Conservation (phyloP, 192 early-diverging fungal genomes). For the Mortierella alpina region DNA sequence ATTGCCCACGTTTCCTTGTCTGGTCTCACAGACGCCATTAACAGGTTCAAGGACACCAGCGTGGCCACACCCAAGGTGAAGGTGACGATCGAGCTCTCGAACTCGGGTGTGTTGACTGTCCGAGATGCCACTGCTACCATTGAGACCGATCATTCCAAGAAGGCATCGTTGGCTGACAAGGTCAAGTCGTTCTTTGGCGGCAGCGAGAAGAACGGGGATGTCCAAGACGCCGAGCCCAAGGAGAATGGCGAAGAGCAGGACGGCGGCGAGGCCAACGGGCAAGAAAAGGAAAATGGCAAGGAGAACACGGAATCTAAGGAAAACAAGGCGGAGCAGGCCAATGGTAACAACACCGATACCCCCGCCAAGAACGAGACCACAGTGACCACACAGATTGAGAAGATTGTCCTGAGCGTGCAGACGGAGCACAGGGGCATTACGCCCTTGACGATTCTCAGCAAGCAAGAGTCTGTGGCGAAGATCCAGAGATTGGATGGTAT, state of each 20-base stretch:
- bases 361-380: constrained; percentile 48
- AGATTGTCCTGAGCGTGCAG: constrained; percentile 69
- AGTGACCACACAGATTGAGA: constrained; percentile 56
- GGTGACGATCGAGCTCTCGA: constrained; percentile 81
- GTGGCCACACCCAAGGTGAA: constrained; percentile 84
- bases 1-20: constrained; percentile 73
- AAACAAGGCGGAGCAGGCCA: constrained; percentile 35
- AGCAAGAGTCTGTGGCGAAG: constrained; percentile 53
- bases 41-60: constrained; percentile 69
- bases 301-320: constrained; percentile 9
- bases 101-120: constrained; percentile 79
- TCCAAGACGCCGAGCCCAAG: constrained; percentile 48
- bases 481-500: constrained; percentile 59
- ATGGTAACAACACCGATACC: constrained; percentile 23
- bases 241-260: constrained; percentile 47
- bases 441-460: constrained; percentile 59
- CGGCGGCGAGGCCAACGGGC: constrained; percentile 12
- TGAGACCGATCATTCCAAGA: constrained; percentile 51
- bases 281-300: constrained; percentile 16
- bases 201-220: constrained; percentile 59
- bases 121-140: constrained; percentile 68
- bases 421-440: constrained; percentile 64
- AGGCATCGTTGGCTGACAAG: constrained; percentile 58
- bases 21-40: constrained; percentile 77
- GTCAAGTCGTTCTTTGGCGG: constrained; percentile 75